Conservation (phyloP, 352 stramenopile species). For the Phytophthora meadii region DNA sequence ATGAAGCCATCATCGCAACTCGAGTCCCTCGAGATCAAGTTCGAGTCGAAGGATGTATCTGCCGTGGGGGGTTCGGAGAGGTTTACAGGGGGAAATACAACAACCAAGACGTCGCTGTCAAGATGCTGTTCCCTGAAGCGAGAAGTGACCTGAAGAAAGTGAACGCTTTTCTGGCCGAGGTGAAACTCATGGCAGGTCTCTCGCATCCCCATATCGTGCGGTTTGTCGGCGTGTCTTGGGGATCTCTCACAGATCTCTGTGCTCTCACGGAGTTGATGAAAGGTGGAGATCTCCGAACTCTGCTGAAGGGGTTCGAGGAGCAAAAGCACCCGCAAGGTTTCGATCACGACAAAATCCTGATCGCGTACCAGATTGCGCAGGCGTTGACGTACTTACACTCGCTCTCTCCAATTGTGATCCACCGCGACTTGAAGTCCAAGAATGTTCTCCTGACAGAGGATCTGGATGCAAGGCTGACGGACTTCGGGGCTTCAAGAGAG, state of each 20-base stretch:
- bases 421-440: constrained; percentile 49
- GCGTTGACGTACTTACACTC: constrained; percentile 33
- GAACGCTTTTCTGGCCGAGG: constrained; percentile 44
- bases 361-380: constrained; percentile 38
- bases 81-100: constrained; percentile 51
- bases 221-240: constrained; percentile 57
- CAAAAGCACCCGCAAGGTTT: constrained; percentile 20
- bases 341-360: constrained; percentile 32
- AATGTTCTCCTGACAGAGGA: constrained; percentile 44
- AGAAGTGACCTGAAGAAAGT: constrained; percentile 42
- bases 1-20: constrained; percentile 12
- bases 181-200: constrained; percentile 50
- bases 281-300: constrained; percentile 34
- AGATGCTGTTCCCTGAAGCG: constrained; percentile 37
- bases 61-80: constrained; percentile 41
- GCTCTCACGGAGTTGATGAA: constrained; percentile 51
- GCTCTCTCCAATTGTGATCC: constrained; percentile 36
- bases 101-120: constrained; percentile 48
- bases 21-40: constrained; percentile 17
- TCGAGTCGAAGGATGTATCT: constrained; percentile 4
- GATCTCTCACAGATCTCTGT: constrained; percentile 36
- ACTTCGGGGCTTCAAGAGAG: constrained; percentile 44
- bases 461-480: constrained; percentile 43
- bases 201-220: constrained; percentile 55
- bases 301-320: constrained; percentile 30